Conservation (phyloP, 495 filamentous ascomycete species). For the Aspergillus sclerotioniger region DNA sequence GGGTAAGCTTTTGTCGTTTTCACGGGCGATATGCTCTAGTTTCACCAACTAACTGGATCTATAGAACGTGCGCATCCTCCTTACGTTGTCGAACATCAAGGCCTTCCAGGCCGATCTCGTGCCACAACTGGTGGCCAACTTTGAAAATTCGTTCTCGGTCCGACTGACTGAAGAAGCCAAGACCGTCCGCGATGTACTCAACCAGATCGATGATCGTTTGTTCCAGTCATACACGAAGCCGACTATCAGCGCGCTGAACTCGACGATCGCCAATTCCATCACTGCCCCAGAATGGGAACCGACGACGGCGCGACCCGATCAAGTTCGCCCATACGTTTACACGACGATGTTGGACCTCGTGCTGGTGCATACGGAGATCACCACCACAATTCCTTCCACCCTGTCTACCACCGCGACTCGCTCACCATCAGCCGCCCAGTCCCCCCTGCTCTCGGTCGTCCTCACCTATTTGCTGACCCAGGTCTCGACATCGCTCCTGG, state of each 20-base stretch:
- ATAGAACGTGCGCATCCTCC: constrained; percentile 85
- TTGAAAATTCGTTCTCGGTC: constrained; percentile 85
- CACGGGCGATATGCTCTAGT: neutral
- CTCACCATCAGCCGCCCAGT: constrained; percentile 45
- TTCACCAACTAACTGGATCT: constrained; percentile 19
- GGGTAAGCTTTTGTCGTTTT: constrained; percentile 53
- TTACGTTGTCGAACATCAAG: constrained; percentile 88
- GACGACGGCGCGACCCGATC: constrained; percentile 58
- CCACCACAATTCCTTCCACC: constrained; percentile 61
- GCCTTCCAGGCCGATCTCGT: constrained; percentile 72
- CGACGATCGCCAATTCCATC: constrained; percentile 69
- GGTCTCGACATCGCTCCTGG: constrained; percentile 65
- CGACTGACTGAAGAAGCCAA: constrained; percentile 89
- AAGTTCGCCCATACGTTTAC: constrained; percentile 87
- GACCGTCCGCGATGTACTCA: constrained; percentile 82
- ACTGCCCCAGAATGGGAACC: constrained; percentile 69
- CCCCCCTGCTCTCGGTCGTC: constrained; percentile 63
- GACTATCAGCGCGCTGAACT: constrained; percentile 57
- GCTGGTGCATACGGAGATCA: constrained; percentile 86
- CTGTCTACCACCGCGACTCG: constrained; percentile 29
- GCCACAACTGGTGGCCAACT: constrained; percentile 77
- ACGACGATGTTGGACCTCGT: constrained; percentile 77
- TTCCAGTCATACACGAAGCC: constrained; percentile 89
- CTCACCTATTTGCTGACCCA: constrained; percentile 79
- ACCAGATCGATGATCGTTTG: constrained; percentile 81